Percentiles rank a stretch among this genome's conserved stretches.
Evolutionary conservation across 352 stramenopile species (phyloP).

Genomic region (Globisporangium orthogonon): DNA sequence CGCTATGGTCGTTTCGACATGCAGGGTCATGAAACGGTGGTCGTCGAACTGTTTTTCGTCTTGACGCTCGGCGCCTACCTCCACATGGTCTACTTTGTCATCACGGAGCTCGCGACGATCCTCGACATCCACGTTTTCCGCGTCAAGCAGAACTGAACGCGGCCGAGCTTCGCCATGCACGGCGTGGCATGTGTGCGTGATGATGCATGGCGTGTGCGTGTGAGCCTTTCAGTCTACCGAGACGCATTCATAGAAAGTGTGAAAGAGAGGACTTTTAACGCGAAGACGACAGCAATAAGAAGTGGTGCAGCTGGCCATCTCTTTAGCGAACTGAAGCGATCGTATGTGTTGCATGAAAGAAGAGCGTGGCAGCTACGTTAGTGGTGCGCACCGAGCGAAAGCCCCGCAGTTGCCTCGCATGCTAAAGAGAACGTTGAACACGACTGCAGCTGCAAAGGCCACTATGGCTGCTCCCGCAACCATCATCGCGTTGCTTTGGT

Average conservation of each 20-base stretch:
- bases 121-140: slow-evolving; percentile 81
- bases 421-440: neutral
- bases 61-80: slow-evolving; percentile 60
- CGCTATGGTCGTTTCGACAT: neutral
- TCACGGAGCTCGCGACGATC: slow-evolving; percentile 65
- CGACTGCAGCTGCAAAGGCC: slow-evolving; percentile 1
- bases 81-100: slow-evolving; percentile 84
- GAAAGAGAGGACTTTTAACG: neutral
- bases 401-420: slow-evolving; percentile 6
- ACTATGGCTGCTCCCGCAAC: slow-evolving; percentile 6
- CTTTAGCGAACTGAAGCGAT: neutral
- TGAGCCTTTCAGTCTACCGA: neutral
- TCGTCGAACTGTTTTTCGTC: slow-evolving; percentile 74
- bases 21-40: slow-evolving; percentile 56
- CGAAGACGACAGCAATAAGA: neutral
- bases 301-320: neutral
- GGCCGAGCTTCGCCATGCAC: neutral
- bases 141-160: slow-evolving; percentile 58
- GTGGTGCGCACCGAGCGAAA: slow-evolving; percentile 9
- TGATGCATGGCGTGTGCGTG: neutral
- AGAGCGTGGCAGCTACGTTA: slow-evolving; percentile 5
- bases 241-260: neutral
- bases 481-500: slow-evolving; percentile 17
- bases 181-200: neutral
- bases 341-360: neutral